These are phyloP conservation scores for Amanita rimosa DNA, from an alignment of 768 basidiomycete species.

Conservation along the genomic window DNA sequence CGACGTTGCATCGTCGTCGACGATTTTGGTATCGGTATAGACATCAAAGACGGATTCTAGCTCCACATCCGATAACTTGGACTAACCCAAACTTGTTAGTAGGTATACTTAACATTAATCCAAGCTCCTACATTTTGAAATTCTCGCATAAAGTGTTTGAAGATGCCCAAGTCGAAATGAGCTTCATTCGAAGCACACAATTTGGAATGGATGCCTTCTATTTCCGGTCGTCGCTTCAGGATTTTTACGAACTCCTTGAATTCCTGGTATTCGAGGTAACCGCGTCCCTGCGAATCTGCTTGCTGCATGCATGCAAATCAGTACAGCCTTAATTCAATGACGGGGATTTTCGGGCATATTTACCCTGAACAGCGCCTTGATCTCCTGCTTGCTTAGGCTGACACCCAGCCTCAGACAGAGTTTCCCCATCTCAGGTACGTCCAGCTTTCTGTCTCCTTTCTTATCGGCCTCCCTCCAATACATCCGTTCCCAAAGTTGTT, in stretches of 20 bases:
- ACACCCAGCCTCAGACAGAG: constrained; percentile 67
- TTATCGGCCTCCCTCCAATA: constrained; percentile 73
- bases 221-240: constrained; percentile 74
- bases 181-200: constrained; percentile 18
- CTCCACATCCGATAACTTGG: constrained; percentile 21
- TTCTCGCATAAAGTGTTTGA: constrained; percentile 35
- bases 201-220: constrained; percentile 52
- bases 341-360: constrained; percentile 5
- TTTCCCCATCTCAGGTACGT: constrained; percentile 66
- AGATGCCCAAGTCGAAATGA: constrained; percentile 28
- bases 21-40: constrained; percentile 18
- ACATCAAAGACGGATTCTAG: constrained; percentile 27
- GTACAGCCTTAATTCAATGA: not conserved
- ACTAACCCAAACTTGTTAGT: constrained; percentile 17
- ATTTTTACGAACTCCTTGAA: constrained; percentile 81
- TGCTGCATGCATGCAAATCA: constrained; percentile 30
- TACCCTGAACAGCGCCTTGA: constrained; percentile 52
- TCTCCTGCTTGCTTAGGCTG: constrained; percentile 45
- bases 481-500: constrained; percentile 74
- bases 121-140: constrained; percentile 27
- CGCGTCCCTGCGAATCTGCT: constrained; percentile 46
- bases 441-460: constrained; percentile 42
- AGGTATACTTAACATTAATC: no score
- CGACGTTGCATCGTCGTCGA: not conserved
- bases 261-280: constrained; percentile 67